A percentile compares a stretch with the other conserved stretches of the same genome.
Conservation (phyloP, 2,329 filamentous ascomycete species). For the Phaeosphaeria sp. region DNA sequence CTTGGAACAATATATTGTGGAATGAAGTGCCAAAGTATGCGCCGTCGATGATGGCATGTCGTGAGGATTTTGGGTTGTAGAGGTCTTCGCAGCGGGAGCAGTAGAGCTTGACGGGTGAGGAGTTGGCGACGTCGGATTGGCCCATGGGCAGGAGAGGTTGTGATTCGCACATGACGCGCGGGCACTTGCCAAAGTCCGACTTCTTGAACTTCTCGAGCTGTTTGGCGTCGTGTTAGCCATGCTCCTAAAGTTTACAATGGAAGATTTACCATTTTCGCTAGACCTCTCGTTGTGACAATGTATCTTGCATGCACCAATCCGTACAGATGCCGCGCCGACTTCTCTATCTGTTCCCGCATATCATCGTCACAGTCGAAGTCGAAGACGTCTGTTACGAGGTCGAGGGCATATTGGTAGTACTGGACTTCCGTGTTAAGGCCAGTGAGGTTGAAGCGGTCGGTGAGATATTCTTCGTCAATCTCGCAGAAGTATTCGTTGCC, state of each 20-base stretch:
- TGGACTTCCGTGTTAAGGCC: constrained; percentile 97
- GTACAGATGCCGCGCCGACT: constrained; percentile 93
- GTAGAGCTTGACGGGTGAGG: constrained; percentile 94
- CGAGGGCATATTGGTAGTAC: constrained; percentile 98
- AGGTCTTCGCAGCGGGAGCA: constrained; percentile 97
- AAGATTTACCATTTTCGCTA: constrained; percentile 88
- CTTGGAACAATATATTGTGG: constrained; percentile 99
- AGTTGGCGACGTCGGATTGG: constrained; percentile 84
- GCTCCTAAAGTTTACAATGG: background rate
- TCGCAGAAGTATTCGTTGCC: constrained; percentile 99
- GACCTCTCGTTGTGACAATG: constrained; percentile 91
- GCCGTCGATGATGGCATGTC: constrained; percentile 93
- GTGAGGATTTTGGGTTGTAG: constrained; percentile 97
- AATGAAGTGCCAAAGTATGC: constrained; percentile 98
- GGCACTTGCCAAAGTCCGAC: constrained; percentile 96
- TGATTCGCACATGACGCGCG: constrained; percentile 91
- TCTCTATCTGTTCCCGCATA: constrained; percentile 97
- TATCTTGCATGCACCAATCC: constrained; percentile 95
- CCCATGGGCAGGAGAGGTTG: constrained; percentile 96
- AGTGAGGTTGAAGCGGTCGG: constrained; percentile 96
- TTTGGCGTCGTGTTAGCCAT: constrained; percentile 14
- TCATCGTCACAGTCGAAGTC: constrained; percentile 99
- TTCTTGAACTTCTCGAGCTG: constrained; percentile 99
- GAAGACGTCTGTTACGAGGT: constrained; percentile 97
- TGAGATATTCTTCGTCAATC: constrained; percentile 98